These are phyloP conservation scores for Fusarium sp. DNA, from an alignment of 2,329 filamentous ascomycete genomes.

Conservation along the genomic window DNA sequence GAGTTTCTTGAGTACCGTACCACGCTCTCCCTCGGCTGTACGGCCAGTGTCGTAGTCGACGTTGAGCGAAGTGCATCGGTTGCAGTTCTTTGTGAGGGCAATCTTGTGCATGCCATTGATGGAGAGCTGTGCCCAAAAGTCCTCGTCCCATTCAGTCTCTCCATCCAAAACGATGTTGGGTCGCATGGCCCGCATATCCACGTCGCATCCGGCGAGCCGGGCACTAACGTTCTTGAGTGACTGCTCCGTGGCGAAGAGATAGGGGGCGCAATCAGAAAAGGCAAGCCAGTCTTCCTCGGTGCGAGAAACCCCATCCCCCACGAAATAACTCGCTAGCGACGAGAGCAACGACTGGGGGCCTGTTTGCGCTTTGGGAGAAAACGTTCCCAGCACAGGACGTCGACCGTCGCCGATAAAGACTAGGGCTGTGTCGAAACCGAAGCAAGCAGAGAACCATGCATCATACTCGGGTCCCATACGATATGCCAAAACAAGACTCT, in stretches of 20 bases:
- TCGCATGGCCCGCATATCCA: conserved; percentile 80
- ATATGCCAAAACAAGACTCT: conserved; percentile 71
- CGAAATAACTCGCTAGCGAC: conserved; percentile 53
- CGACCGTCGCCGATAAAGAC: conserved; percentile 76
- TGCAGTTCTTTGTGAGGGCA: conserved; percentile 78
- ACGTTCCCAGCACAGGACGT: conserved; percentile 74
- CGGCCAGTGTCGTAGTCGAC: conserved; percentile 79
- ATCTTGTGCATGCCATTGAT: conserved; percentile 61
- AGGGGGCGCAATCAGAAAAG: conserved; percentile 83
- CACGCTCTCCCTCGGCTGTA: conserved; percentile 68
- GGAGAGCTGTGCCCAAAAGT: conserved; percentile 78
- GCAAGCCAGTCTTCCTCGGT: conserved; percentile 67
- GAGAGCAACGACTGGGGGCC: conserved; percentile 54
- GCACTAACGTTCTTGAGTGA: conserved; percentile 78
- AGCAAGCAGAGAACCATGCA: conserved; percentile 77
- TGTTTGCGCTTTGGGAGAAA: conserved; percentile 55
- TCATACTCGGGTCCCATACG: conserved; percentile 75
- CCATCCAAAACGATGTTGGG: conserved; percentile 81
- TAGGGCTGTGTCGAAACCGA: conserved; percentile 74
- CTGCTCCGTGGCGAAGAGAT: conserved; percentile 78
- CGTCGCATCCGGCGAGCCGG: conserved; percentile 65
- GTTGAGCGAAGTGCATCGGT: conserved; percentile 78
- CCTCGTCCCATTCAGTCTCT: conserved; percentile 75
- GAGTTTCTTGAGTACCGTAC: conserved; percentile 78
- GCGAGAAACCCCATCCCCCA: conserved; percentile 22